Evolutionary conservation across 139 green algal genomes (phyloP).

Genomic region (Picochlorum sp.): DNA sequence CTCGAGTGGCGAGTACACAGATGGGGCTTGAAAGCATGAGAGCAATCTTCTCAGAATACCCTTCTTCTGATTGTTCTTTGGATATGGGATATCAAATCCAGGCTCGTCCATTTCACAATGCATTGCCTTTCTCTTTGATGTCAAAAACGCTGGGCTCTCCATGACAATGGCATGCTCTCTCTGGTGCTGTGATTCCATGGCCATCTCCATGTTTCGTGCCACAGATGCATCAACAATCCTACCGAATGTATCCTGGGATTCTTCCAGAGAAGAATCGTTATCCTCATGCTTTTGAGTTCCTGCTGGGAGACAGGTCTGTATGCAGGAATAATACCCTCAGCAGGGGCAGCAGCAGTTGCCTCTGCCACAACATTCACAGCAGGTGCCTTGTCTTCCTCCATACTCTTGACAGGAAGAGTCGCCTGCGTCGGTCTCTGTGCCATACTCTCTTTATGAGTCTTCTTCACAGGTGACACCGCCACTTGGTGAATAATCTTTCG

Average conservation of each 20-base stretch:
- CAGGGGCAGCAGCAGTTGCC: background rate
- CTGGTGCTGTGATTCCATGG: background rate
- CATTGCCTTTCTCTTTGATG: constrained; percentile 5
- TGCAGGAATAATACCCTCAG: background rate
- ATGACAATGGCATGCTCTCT: background rate
- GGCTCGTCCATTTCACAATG: constrained; percentile 27
- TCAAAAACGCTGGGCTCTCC: constrained; percentile 21
- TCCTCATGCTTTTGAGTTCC: too few species aligned
- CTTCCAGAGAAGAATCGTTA: background rate
- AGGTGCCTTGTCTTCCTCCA: too few species aligned
- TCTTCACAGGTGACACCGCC: background rate
- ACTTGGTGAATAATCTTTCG: background rate
- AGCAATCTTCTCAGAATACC: background rate
- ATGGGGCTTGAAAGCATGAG: constrained; percentile 17
- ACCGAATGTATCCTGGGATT: constrained; percentile 7
- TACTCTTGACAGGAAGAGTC: too few species aligned
- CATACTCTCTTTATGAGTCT: background rate
- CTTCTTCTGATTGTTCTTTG: background rate
- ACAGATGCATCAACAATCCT: constrained; percentile 4
- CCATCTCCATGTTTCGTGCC: background rate
- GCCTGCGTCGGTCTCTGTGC: background rate
- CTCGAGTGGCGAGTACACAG: background rate
- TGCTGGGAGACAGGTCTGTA: background rate
- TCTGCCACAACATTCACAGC: too few species aligned
- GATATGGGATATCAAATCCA: constrained; percentile 1